Evolutionary conservation across 352 stramenopile genomes (phyloP).

Genomic region (Peronospora farinosa): DNA sequence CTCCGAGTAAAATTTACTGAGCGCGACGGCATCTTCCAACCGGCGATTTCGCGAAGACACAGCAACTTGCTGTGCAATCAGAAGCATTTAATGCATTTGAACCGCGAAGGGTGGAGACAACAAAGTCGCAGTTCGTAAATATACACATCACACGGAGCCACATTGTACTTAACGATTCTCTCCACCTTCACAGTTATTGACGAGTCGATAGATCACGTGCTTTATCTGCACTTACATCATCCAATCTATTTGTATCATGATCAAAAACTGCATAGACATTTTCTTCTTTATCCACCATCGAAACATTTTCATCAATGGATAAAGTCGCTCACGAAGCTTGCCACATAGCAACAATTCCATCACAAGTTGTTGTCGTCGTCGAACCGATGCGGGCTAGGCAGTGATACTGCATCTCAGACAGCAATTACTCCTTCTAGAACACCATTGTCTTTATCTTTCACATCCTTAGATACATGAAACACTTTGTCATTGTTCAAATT

Average conservation of each 20-base stretch:
- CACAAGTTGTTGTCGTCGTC: constrained; percentile 26
- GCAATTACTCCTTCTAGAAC: constrained; percentile 20
- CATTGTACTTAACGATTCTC: constrained; percentile 43
- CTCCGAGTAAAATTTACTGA: constrained; percentile 64
- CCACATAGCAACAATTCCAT: constrained; percentile 53
- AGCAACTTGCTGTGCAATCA: constrained; percentile 48
- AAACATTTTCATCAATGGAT: constrained; percentile 27
- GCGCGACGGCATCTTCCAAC: constrained; percentile 52
- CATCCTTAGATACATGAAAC: constrained; percentile 22
- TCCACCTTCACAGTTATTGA: constrained; percentile 38
- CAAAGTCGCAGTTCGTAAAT: constrained; percentile 43
- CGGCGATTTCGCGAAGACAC: constrained; percentile 27
- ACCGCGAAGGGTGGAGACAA: constrained; percentile 41
- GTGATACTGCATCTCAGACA: constrained; percentile 33
- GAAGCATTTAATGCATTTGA: constrained; percentile 49
- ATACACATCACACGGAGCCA: constrained; percentile 32
- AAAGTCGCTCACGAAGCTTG: constrained; percentile 49
- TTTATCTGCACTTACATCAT: constrained; percentile 16
- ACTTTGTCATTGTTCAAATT: constrained; percentile 57
- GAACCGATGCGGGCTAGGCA: constrained; percentile 38
- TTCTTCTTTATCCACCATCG: constrained; percentile 8
- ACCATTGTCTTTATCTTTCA: constrained; percentile 19
- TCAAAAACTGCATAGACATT: constrained; percentile 25
- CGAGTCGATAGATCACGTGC: constrained; percentile 36
- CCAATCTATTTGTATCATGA: constrained; percentile 3